Evolutionary conservation across 164 flowering plant genomes (phyloP), one percentile per base, ranked within the genome.

Genomic region (Hamamelis virginiana): DNA sequence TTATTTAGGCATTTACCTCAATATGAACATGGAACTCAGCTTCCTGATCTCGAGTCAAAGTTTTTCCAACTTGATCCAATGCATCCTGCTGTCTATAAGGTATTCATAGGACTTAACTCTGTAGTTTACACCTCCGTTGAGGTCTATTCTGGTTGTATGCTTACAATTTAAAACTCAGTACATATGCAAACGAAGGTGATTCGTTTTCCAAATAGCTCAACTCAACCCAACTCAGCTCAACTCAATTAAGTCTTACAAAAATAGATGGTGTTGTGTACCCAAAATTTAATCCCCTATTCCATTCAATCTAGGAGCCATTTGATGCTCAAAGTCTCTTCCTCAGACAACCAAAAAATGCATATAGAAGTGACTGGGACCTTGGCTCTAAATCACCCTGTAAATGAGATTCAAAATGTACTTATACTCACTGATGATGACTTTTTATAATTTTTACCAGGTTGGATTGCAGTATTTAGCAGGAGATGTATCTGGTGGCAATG

Each of bases 1-100:
- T 60, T 72, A 44, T 78, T 77, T 56, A 60, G 71, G 67, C 78
- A 73, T 67, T 80, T 79, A 69, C 98, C 97, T 59, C 98, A 94
- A 74, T 94, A 94, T 82, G 98, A 89, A 65, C 98, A 82, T 78
- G 98, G 97, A 76, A 89, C 86, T 58, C 91, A 82, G 81, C 94
- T 94, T 78, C 92, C 97, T 74, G 91, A 88, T 58, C 89, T 94
- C 8, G 97, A 87, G 82, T 70, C 89, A 18, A 94, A 85, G 77
- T 90, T 92, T 81, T 94, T 89, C 77, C 89, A 85, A 66, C 85
- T 89, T 72, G 92, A 91, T 75, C 84, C 88, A 21, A 75, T 92
- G 80, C 98, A 94, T 86, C 97, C 95, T 66, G 83, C 97, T 67
- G 91, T 94, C 38, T 89, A 89, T 84, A 92, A 90, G 98, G 98